Base-by-base conservation (phyloP, 1,139 yeast genomes). In the Casaregolazyma lundiana region DNA sequence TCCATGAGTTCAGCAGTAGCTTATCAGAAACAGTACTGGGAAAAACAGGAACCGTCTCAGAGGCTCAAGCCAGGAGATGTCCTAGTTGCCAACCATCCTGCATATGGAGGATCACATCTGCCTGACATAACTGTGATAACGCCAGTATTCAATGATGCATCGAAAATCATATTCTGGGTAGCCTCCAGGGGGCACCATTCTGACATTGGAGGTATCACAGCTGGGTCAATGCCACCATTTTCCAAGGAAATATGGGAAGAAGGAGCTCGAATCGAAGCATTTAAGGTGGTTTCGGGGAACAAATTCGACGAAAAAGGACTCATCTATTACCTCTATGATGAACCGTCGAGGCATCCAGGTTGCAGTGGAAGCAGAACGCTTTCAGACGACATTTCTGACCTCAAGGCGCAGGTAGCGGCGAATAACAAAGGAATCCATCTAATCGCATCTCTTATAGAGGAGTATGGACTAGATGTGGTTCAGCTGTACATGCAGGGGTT, bases 1-100 rank as follows among this genome's bases (percentile, higher is more conserved):
- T 86, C 95, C 2, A 86, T 86, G 95, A 82, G 90, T 1, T 81
- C 84, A 44, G 88, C 90, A n/a, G 86, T 84, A 7, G 75, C 77
- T 45, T 81, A 78, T 7, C 92, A 84, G 63, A 76, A 76, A 35
- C 71, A 78, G 38, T 50, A 77, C 29, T 84, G 92, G 89, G 67
- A 76, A 48, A 72, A 68, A 51, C 26, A 42, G 20, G 38, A 42
- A 15, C 35, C 40, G 3, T 11, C 35, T n/a, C 35, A 42, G 18
- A 11, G 32, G 4, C 56, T 77, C 22, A 67, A 75, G 47, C 80
- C 77, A 7, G 94, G 94, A 20, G 94, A 84, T 65, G 92, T 84
- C 1, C 64, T 85, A 26, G 82, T 84, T 4, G 78, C 89, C 1
- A 85, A 85, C 59, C 94, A 85, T 59, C 95, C 95, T 1, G 80